These are phyloP conservation scores for Phytopythium cucurbitacearum DNA, from an alignment of 352 stramenopile species.

Conservation along the genomic window DNA sequence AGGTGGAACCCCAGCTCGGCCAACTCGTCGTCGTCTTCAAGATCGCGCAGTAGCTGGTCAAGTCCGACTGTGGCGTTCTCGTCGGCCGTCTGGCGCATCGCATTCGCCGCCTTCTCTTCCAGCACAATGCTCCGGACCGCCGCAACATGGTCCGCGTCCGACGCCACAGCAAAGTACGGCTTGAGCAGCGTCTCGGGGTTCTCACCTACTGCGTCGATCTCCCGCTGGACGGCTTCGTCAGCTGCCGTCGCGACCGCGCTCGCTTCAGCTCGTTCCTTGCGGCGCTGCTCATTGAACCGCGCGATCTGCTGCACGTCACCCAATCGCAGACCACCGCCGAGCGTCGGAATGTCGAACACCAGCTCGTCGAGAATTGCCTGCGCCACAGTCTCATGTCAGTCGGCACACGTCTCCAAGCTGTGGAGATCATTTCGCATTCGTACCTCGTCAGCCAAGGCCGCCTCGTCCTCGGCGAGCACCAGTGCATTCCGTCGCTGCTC, in stretches of 20 bases:
- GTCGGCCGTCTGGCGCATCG: constrained; percentile 40
- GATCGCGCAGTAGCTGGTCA: constrained; percentile 63
- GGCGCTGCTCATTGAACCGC: constrained; percentile 1
- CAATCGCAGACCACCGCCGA: constrained; percentile 47
- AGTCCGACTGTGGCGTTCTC: constrained; percentile 54
- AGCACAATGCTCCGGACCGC: constrained; percentile 49
- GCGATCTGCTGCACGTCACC: constrained; percentile 36
- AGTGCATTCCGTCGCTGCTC: constrained; percentile 36
- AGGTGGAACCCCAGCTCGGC: constrained; percentile 54
- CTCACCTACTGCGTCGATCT: constrained; percentile 35
- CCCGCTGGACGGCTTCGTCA: not conserved
- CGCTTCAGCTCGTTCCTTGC: not conserved
- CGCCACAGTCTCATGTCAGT: not conserved
- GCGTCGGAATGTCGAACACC: constrained; percentile 44
- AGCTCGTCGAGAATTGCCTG: constrained; percentile 31
- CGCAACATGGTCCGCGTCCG: constrained; percentile 43
- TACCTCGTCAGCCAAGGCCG: constrained; percentile 22
- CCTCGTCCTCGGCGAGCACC: constrained; percentile 15
- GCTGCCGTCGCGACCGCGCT: constrained; percentile 2
- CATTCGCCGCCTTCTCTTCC: constrained; percentile 56
- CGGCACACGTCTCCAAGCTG: not conserved
- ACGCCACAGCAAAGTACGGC: constrained; percentile 65
- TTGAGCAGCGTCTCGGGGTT: constrained; percentile 54
- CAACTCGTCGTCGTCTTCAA: constrained; percentile 66
- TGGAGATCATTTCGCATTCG: not conserved